These are phyloP conservation scores for Cyanodermella asteris DNA, from an alignment of 2,329 filamentous ascomycete species.

Conservation along the genomic window DNA sequence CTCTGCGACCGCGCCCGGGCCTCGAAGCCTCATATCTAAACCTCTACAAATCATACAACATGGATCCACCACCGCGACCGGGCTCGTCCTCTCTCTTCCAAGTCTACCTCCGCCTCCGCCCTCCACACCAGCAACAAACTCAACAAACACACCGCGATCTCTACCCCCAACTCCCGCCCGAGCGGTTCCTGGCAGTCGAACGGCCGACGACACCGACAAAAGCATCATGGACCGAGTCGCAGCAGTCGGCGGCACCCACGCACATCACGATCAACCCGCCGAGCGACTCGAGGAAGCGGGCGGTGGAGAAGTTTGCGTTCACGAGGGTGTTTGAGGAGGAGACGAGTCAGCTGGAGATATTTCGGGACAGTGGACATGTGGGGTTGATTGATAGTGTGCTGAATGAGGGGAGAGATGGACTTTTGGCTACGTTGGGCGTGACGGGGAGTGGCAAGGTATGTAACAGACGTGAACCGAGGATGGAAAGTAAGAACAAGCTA, in stretches of 20 bases:
- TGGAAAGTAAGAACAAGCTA: too few species aligned
- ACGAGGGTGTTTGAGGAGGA: constrained; percentile 82
- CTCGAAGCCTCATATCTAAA: too few species aligned
- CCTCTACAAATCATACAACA: too few species aligned
- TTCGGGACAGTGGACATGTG: constrained; percentile 55
- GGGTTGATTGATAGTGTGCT: constrained; percentile 64
- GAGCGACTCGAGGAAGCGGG: constrained; percentile 60
- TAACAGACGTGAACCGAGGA: too few species aligned
- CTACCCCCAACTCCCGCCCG: constrained; percentile 21
- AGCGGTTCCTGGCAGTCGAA: constrained; percentile 67
- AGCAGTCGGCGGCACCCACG: constrained; percentile 29
- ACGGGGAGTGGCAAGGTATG: constrained; percentile 86
- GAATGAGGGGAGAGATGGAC: constrained; percentile 63
- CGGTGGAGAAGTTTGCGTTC: constrained; percentile 84
- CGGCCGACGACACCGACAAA: too few species aligned
- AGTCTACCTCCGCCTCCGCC: constrained; percentile 69
- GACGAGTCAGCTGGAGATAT: constrained; percentile 66
- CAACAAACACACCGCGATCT: constrained; percentile 19
- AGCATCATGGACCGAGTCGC: too few species aligned
- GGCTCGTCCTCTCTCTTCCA: constrained; percentile 52
- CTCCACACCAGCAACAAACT: constrained; percentile 22
- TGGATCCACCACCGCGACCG: constrained; percentile 22
- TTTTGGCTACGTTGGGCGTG: constrained; percentile 79
- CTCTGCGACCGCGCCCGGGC: too few species aligned
- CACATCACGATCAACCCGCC: constrained; percentile 63